Evolutionary conservation across 305 asterid species (phyloP), one percentile per base, ranked within the genome.

Genomic region (Plantago lanceolata): DNA sequence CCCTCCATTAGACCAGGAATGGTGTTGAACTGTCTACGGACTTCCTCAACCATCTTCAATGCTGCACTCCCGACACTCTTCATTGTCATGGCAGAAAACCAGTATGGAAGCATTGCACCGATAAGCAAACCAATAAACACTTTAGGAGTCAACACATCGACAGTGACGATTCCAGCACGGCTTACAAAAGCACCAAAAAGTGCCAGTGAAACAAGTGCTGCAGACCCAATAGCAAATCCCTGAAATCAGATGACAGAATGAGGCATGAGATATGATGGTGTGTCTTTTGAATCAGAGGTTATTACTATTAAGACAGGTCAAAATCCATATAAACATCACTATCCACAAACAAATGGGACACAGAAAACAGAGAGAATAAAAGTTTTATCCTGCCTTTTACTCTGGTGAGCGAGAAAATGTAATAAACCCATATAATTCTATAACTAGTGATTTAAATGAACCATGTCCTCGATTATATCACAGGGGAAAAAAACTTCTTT

Each of bases 31-130:
- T 87, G 96, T 68, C 96, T 76, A 5, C 96, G 85, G 19, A 87
- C 96, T 74, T 87, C 96, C 78, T 87, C 96, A 33, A 87, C 96
- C 96, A 87, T 87, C 80, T 87, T 85, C 73, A 87, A 66, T 20
- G 95, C 95, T 7, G 95, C 95, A 61, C 88, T 87, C 19, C 96
- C 96, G 5, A 87, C 96, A 63, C 96, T 87, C 90, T 87, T 87
- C 96, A 87, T 87, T 52, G 96, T 87, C 96, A 87, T 85, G 75
- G 94, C 96, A 9, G 96, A 87, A 71, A 87, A 87, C 96, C 96
- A 85, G 66, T 87, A 87, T 6, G 96, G 96, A 20, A 87, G 94
- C 96, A 87, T 87, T 8, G 94, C 96, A 53, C 94, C 96, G 28
- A 87, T 85, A 43, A 87, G 57, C 58, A 85, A 54, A 52, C 96